phyloP scores from a whole-genome alignment of 805 yeast genomes.

The Saturnispora besseyi region DNA sequence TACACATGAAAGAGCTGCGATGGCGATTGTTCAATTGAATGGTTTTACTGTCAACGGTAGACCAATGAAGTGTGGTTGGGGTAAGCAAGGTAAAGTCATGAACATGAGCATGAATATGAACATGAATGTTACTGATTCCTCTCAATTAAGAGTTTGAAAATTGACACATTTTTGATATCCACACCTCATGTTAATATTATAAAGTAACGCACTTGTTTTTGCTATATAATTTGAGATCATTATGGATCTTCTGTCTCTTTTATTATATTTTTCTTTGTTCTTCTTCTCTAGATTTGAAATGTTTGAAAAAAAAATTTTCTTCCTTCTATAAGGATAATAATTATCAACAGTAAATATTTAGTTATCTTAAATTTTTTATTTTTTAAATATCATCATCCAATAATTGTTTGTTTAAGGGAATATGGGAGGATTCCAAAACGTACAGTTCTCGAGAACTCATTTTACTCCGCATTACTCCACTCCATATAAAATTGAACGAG shows the following conservation, averaged over 20 bases:
- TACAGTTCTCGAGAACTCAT: slow-evolving; percentile 23
- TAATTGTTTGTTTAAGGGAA: no score
- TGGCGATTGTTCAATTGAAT: slow-evolving; percentile 70
- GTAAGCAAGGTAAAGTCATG: slow-evolving; percentile 32
- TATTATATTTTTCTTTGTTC: neutral
- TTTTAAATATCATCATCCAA: no score
- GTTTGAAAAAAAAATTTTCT: neutral
- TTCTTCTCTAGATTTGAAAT: neutral
- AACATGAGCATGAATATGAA: neutral
- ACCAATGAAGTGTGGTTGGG: slow-evolving; percentile 82
- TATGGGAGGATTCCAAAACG: slow-evolving; percentile 29
- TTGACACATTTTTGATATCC: neutral
- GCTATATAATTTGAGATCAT: slow-evolving; percentile 1
- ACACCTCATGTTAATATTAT: neutral
- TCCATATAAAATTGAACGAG: slow-evolving; percentile 40
- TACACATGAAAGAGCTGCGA: slow-evolving; percentile 80
- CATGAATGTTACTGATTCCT: neutral
- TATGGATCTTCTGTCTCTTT: neutral
- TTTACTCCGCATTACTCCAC: slow-evolving; percentile 25
- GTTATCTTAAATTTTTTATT: neutral
- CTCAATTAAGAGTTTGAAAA: slow-evolving; percentile 1
- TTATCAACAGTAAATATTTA: neutral
- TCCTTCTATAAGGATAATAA: neutral
- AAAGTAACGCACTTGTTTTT: slow-evolving; percentile 1
- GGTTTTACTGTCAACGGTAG: slow-evolving; percentile 71